These are phyloP conservation scores for Solanum appendiculatum DNA, from an alignment of 257 asterid genomes.

Conservation along the genomic window DNA sequence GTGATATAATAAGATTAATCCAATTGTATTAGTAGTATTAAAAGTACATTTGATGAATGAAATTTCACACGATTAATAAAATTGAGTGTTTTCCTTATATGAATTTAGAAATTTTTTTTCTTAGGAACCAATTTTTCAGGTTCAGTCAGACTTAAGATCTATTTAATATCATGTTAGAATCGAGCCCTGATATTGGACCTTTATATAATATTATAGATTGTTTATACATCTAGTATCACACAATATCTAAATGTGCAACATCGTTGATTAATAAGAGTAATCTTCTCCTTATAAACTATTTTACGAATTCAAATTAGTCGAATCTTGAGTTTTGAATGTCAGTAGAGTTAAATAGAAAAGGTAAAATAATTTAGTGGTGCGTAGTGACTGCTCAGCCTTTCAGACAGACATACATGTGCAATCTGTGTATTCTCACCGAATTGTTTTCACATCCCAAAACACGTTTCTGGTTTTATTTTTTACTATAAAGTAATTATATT, in stretches of 20 bases:
- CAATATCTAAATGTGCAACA: not conserved
- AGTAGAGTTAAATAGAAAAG: not conserved
- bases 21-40: not conserved
- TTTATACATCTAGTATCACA: too few relatives aligned
- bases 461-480: not conserved
- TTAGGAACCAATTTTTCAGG: too few relatives aligned
- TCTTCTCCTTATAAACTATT: too few relatives aligned
- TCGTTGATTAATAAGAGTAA: too few relatives aligned
- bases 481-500: not conserved
- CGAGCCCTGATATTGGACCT: not conserved
- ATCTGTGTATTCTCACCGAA: conserved; percentile 1
- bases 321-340: accelerated
- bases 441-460: conserved; percentile 18
- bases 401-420: not conserved
- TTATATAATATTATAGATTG: too few relatives aligned
- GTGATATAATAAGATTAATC: not conserved
- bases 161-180: too few relatives aligned
- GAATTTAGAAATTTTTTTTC: too few relatives aligned
- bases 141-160: too few relatives aligned
- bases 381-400: not conserved
- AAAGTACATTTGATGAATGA: not conserved
- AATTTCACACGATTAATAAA: not conserved
- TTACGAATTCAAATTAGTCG: not conserved
- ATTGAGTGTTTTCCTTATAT: not conserved
- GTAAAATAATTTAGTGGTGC: not conserved